phyloP scores from a whole-genome alignment of 768 basidiomycete species.

The Hygrophorus pudorinus region DNA sequence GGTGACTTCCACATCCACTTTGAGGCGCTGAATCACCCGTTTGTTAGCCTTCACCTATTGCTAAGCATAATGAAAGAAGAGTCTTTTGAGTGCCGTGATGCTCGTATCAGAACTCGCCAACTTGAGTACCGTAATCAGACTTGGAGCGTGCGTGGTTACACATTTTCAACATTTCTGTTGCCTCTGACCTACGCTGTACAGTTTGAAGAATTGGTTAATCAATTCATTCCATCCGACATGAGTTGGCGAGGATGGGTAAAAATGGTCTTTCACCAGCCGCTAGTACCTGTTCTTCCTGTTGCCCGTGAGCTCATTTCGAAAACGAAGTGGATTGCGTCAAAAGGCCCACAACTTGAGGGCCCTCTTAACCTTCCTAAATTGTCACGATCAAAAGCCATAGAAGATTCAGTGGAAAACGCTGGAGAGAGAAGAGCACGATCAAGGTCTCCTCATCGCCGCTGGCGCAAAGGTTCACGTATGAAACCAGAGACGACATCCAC shows the following conservation, averaged over 20 bases:
- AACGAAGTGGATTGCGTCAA: slow-evolving; percentile 53
- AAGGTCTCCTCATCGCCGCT: slow-evolving; percentile 11
- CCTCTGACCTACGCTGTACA: slow-evolving; percentile 17
- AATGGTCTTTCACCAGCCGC: slow-evolving; percentile 73
- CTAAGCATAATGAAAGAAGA: slow-evolving; percentile 75
- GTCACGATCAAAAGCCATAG: not conserved
- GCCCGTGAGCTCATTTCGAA: slow-evolving; percentile 71
- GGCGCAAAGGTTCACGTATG: slow-evolving; percentile 9
- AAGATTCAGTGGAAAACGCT: slow-evolving; percentile 1
- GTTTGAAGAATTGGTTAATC: slow-evolving; percentile 74
- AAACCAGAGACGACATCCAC: slow-evolving; percentile 5
- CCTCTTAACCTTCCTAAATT: slow-evolving; percentile 18
- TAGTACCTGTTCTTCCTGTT: slow-evolving; percentile 69
- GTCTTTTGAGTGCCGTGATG: slow-evolving; percentile 76
- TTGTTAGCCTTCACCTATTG: slow-evolving; percentile 52
- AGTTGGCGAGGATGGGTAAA: slow-evolving; percentile 78
- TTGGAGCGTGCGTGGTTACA: slow-evolving; percentile 51
- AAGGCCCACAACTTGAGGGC: slow-evolving; percentile 22
- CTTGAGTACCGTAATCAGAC: slow-evolving; percentile 78
- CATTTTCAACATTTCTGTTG: not conserved
- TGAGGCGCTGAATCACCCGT: not conserved
- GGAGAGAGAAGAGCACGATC: slow-evolving; percentile 7
- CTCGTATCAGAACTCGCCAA: slow-evolving; percentile 68
- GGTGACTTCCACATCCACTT: slow-evolving; percentile 10
- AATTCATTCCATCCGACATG: slow-evolving; percentile 70